Percentiles rank a stretch among this genome's conserved stretches.
Evolutionary conservation across 2,329 filamentous ascomycete species (phyloP).

Genomic region (Ophiosphaerella herpotricha): DNA sequence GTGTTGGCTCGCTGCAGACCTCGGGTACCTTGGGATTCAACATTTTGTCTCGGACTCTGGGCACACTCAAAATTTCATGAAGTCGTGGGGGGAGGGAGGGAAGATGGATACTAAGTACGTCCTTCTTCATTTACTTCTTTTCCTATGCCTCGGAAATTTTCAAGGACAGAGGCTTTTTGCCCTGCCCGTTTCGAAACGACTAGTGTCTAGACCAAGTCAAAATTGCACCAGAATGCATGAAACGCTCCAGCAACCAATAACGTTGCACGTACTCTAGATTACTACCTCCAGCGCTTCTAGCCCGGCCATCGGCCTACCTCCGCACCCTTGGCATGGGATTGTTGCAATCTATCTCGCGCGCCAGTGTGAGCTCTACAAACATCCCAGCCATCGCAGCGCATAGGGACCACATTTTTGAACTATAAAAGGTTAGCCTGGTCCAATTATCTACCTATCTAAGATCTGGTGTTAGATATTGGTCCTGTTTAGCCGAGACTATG

Average conservation of each 20-base stretch:
- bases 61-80: too few species aligned
- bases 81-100: not conserved
- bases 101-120: not conserved
- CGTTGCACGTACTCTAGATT: slow-evolving; percentile 2
- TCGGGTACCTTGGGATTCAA: too few species aligned
- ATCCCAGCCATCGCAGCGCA: not conserved
- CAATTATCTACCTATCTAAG: slow-evolving; percentile 11
- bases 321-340: slow-evolving; percentile 25
- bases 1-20: too few species aligned
- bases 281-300: slow-evolving; percentile 5
- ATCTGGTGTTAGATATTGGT: slow-evolving; percentile 12
- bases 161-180: not conserved
- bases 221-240: slow-evolving; percentile 11
- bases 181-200: slow-evolving; percentile 23
- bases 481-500: slow-evolving; percentile 11
- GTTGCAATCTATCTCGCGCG: slow-evolving; percentile 35
- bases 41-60: too few species aligned
- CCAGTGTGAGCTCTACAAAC: slow-evolving; percentile 16
- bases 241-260: slow-evolving; percentile 16
- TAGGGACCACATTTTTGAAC: slow-evolving; percentile 18
- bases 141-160: slow-evolving; percentile 1
- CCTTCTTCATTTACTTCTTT: not conserved
- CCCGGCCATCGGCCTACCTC: slow-evolving; percentile 11
- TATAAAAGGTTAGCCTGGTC: slow-evolving; percentile 12
- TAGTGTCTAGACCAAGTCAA: slow-evolving; percentile 5